phyloP scores from a whole-genome alignment of 2,329 filamentous ascomycete genomes.

The Sporothrix dimorphospora region DNA sequence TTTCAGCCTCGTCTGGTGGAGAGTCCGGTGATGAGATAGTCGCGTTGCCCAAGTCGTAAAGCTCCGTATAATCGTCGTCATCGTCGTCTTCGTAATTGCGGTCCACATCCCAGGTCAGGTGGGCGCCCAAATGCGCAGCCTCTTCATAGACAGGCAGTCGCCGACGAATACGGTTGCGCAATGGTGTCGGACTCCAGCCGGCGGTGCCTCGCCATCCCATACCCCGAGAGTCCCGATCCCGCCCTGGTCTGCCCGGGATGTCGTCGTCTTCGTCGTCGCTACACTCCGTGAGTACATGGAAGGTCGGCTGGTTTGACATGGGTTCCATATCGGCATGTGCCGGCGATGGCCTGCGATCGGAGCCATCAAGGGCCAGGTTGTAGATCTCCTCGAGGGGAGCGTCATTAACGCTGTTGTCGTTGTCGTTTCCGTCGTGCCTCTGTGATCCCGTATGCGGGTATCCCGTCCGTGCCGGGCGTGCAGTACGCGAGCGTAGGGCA shows the following conservation, averaged over 20 bases:
- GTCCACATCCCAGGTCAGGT: conserved; percentile 22
- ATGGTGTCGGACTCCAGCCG: conserved; percentile 30
- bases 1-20: conserved; percentile 1
- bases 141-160: conserved; percentile 19
- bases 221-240: neutral
- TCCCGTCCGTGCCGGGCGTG: neutral
- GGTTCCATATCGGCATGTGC: conserved; percentile 59
- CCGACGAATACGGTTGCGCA: conserved; percentile 23
- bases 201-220: conserved; percentile 1
- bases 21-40: conserved; percentile 26
- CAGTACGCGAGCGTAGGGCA: neutral
- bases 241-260: conserved; percentile 29
- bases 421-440: conserved; percentile 3
- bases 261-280: conserved; percentile 60
- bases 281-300: conserved; percentile 61
- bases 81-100: conserved; percentile 3
- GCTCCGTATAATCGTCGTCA: conserved; percentile 30
- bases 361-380: conserved; percentile 34
- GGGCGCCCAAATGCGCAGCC: neutral
- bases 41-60: conserved; percentile 25
- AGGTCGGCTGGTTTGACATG: conserved; percentile 47
- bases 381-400: conserved; percentile 40
- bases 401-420: conserved; percentile 35
- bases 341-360: conserved; percentile 34
- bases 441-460: neutral